Base-by-base conservation (phyloP, 129 eudicot species). In the Pseudognaphalium luteoalbum region DNA sequence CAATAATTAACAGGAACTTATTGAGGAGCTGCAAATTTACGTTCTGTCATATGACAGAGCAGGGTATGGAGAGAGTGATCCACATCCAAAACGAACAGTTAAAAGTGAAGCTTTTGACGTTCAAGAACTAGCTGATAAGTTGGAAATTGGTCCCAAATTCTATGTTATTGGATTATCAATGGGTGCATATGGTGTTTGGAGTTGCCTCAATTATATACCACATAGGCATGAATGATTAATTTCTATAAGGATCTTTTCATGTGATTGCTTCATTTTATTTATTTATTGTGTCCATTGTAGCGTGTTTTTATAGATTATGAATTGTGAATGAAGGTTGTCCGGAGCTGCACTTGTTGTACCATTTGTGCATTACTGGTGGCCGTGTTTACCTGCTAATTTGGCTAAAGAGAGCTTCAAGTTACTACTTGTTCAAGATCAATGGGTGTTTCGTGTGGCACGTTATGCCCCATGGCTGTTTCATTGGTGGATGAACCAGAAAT, bases 21-120 rank as follows among this genome's bases (percentile, higher is more conserved):
- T 87, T 3, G 75, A 89, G 66, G 90, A 92, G 75, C 81, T 87
- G 17, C 81, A 78, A 68, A 78, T 92, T 64, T 89, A 88, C 81
- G 22, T 87, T 32, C 70, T 92, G 30, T 83, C 80, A 39, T 89
- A 73, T 57, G 96, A 92, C 78, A 85, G 97, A 65, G 91, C 96
- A 3, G 97, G 97, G 51, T 92, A 92, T 68, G 96, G 97, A 69
- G 97, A 92, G 76, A 92, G 97, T 42, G 93, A 89, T 81, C 96
- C 97, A 29, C 37, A 84, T 75, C 91, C 97, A 30, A 75, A 76
- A 6, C 91, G 96, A 37, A 77, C 96, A 2, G 93, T 92, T 28
- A 89, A 89, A 78, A 89, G 91, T 73, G 97, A 92, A 60, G 96
- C 96, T 61, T 82, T 75, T 63, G 97, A 92, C 74, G 81, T 92